A percentile compares a stretch with the other conserved stretches of the same genome.
phyloP scores from a whole-genome alignment of 2,329 filamentous ascomycete genomes.

The Neofusicoccum laricinum region DNA sequence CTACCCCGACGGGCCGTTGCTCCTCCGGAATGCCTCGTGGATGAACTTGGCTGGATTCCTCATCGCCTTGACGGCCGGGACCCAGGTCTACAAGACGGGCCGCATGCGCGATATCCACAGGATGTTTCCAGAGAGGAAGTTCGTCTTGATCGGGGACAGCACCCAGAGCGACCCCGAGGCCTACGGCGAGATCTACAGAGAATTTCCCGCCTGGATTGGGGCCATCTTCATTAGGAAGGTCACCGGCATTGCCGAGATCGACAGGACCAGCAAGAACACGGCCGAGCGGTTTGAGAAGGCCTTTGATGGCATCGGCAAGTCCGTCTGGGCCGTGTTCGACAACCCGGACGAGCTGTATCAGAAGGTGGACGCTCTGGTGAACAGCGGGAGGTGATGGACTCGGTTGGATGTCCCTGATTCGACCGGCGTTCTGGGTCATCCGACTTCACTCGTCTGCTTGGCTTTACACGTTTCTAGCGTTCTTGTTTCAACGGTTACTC shows the following conservation, averaged over 20 bases:
- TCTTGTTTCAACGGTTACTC: neutral
- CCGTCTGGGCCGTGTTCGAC: constrained; percentile 79
- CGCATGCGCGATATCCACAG: constrained; percentile 73
- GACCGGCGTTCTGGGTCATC: no score
- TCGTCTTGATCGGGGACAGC: constrained; percentile 85
- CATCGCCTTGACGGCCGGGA: constrained; percentile 73
- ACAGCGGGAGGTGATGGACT: neutral
- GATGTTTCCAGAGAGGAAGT: constrained; percentile 75
- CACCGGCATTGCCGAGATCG: constrained; percentile 69
- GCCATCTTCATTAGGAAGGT: constrained; percentile 86
- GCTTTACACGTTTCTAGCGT: neutral
- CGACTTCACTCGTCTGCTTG: no score
- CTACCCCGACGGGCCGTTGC: constrained; percentile 75
- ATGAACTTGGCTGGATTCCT: constrained; percentile 79
- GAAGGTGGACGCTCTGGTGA: constrained; percentile 28
- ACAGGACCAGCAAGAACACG: constrained; percentile 66
- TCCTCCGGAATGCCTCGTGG: constrained; percentile 83
- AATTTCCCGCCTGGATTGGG: constrained; percentile 72
- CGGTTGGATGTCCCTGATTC: no score
- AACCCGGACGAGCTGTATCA: constrained; percentile 63
- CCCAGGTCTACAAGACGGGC: constrained; percentile 80
- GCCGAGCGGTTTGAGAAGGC: constrained; percentile 76
- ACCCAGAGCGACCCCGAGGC: constrained; percentile 90
- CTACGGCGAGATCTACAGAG: constrained; percentile 74
- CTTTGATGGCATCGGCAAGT: constrained; percentile 69